A percentile compares a stretch with the other conserved stretches of the same genome.
Evolutionary conservation across 495 filamentous ascomycete genomes (phyloP).

Genomic region (Jackrogersella minutella): DNA sequence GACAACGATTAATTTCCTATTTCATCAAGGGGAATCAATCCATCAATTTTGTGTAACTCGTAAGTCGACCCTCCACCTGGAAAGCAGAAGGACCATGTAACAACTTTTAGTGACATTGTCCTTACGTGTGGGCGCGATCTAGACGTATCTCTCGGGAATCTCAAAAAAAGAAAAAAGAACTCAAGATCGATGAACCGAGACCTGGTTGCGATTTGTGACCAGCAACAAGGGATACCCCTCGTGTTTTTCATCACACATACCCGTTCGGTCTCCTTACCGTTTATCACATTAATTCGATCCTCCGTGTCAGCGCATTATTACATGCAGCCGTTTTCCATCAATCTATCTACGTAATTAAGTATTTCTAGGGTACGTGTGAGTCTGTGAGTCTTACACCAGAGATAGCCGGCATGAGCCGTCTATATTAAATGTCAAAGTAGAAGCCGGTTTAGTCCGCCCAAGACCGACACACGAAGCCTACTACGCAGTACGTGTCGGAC

Average conservation of each 20-base stretch:
- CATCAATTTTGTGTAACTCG: slow-evolving; percentile 22
- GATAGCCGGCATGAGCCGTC: slow-evolving; percentile 3
- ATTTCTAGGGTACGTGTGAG: neutral
- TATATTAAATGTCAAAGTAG: slow-evolving; percentile 4
- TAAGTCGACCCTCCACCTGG: slow-evolving; percentile 2
- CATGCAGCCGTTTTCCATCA: slow-evolving; percentile 13
- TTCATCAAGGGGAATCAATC: slow-evolving; percentile 3
- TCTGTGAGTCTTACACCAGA: neutral
- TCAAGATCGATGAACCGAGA: slow-evolving; percentile 37
- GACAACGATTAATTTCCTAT: neutral
- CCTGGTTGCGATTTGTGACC: slow-evolving; percentile 30
- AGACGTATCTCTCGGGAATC: slow-evolving; percentile 28
- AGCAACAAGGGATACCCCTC: slow-evolving; percentile 34
- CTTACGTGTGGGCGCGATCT: slow-evolving; percentile 17
- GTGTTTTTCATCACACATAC: neutral
- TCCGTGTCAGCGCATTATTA: slow-evolving; percentile 21
- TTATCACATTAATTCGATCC: slow-evolving; percentile 16
- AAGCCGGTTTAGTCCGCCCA: neutral
- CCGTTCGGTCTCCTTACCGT: neutral
- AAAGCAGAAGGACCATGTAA: slow-evolving; percentile 1
- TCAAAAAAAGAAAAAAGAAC: slow-evolving; percentile 12
- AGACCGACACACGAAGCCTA: neutral
- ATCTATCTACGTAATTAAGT: slow-evolving; percentile 8
- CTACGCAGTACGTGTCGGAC: slow-evolving; percentile 3
- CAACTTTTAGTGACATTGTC: slow-evolving; percentile 9